Base-by-base conservation (phyloP, 2,329 filamentous ascomycete species). In the Rhinocladiella mackenziei region DNA sequence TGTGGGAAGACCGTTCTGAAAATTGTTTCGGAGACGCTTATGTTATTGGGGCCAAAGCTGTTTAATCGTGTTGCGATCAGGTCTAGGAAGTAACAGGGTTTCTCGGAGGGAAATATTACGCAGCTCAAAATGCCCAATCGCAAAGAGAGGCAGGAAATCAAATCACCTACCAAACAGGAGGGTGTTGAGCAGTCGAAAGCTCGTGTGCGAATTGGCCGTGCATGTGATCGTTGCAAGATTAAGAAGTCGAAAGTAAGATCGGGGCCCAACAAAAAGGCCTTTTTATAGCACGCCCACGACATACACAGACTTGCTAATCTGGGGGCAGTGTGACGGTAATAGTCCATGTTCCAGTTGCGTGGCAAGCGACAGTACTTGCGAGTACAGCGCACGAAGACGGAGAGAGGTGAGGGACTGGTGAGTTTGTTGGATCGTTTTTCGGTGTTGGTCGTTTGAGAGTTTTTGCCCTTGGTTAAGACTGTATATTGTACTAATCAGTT, bases 331-430 rank as follows among this genome's bases (percentile, higher is more conserved):
- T 11, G 43, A 52, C 33, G 50, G 50, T 20, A 52, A 47, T 14
- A 46, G 20, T 15, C 50, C 50, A 13, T 52, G 50, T 36, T 46
- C 45, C 11, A 32, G 25, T 20, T 52, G 50, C 17, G 23, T 33
- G 11, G 38, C 35, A 20, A 49, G 45, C 30, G 50, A 52, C 9
- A 52, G 50, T 30, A 43, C 28, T 11, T 52, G 50, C 14, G 50
- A 52, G 19, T 52, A 52, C 36, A 52, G 50, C 20, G 50, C 39
- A 7, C 42, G 50, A 4, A 36, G 50, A 19, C 46, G 50, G n/a
- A 42, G 50, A 31, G 50, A 52, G 30, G 50, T 45, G 13, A 45
- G 50, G 39, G 50, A 52, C 25, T 52, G 50, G 50, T 52, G 37
- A 39, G 45, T 52, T 9, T 11, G 14, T 5, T 23, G 28, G 13